Percentiles rank a stretch among this genome's conserved stretches.
phyloP scores from a whole-genome alignment of 805 yeast genomes.

The Metschnikowia santaceciliae region DNA sequence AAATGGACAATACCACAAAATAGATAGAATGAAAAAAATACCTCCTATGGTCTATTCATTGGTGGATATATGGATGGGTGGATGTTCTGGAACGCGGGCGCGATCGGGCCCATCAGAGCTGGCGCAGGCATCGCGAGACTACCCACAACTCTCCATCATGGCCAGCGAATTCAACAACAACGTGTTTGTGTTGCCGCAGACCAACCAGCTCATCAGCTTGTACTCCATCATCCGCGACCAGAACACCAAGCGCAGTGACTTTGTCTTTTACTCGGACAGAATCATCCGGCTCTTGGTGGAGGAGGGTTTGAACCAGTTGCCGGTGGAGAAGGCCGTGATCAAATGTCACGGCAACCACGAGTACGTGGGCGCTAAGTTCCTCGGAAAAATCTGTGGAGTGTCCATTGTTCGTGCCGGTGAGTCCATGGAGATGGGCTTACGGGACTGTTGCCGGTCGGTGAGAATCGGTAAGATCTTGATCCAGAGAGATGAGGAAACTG shows the following conservation, averaged over 20 bases:
- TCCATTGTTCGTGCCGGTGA: slow-evolving; percentile 98
- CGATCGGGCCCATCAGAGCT: background rate
- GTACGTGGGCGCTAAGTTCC: slow-evolving; percentile 73
- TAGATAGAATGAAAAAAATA: no score
- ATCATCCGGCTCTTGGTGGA: slow-evolving; percentile 91
- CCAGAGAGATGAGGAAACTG: slow-evolving; percentile 98
- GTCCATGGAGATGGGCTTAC: slow-evolving; percentile 96
- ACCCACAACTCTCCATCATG: slow-evolving; percentile 10
- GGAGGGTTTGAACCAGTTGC: slow-evolving; percentile 90
- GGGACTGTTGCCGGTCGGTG: slow-evolving; percentile 96
- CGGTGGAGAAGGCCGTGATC: slow-evolving; percentile 67
- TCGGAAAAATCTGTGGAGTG: slow-evolving; percentile 96
- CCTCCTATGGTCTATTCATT: no score
- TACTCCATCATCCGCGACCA: slow-evolving; percentile 88
- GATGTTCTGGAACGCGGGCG: no score
- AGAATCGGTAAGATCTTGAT: slow-evolving; percentile 94
- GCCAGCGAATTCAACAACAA: slow-evolving; percentile 35
- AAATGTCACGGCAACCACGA: slow-evolving; percentile 72
- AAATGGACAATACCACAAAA: no score
- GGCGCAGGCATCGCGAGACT: background rate
- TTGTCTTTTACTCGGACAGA: slow-evolving; percentile 92
- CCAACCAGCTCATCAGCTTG: slow-evolving; percentile 83
- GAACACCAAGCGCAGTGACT: slow-evolving; percentile 80
- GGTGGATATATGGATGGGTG: no score
- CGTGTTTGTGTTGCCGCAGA: slow-evolving; percentile 74